Evolutionary conservation across 2,329 filamentous ascomycete species (phyloP).

Genomic region (Didymella sp.): DNA sequence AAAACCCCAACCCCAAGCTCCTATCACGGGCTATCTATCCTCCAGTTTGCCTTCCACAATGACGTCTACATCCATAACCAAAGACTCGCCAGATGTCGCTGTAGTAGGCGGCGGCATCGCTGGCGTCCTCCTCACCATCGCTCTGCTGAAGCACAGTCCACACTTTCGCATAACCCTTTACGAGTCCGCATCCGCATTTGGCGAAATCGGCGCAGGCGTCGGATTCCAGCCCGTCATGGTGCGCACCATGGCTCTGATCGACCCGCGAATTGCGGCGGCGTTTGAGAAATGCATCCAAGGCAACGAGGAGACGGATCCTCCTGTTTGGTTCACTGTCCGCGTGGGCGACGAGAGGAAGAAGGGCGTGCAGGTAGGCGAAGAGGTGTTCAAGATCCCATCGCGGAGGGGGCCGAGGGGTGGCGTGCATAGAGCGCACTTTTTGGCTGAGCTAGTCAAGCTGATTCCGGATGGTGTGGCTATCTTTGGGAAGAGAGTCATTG

Average conservation of each 20-base stretch:
- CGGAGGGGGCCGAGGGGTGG: slow-evolving; percentile 40
- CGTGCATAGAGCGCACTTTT: slow-evolving; percentile 58
- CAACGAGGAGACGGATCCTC: slow-evolving; percentile 22
- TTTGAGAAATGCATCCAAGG: slow-evolving; percentile 22
- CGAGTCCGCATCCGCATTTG: slow-evolving; percentile 61
- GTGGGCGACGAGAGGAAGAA: slow-evolving; percentile 35
- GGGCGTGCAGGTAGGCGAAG: slow-evolving; percentile 24
- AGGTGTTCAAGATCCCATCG: slow-evolving; percentile 35
- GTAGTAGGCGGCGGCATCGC: slow-evolving; percentile 68
- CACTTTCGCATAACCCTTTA: slow-evolving; percentile 59
- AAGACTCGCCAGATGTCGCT: slow-evolving; percentile 53
- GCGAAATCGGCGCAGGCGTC: slow-evolving; percentile 65
- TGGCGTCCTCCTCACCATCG: slow-evolving; percentile 61
- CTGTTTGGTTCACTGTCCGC: slow-evolving; percentile 33
- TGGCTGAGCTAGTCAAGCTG: slow-evolving; percentile 58
- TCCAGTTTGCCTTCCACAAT: not conserved
- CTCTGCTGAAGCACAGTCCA: slow-evolving; percentile 52
- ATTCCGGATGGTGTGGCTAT: slow-evolving; percentile 53
- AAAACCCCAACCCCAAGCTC: not conserved
- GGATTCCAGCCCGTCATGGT: slow-evolving; percentile 51
- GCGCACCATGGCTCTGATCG: slow-evolving; percentile 53
- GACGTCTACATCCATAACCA: not conserved
- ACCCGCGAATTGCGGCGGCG: slow-evolving; percentile 32
- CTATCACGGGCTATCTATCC: not conserved
- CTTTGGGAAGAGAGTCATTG: slow-evolving; percentile 51